These are phyloP conservation scores for Dactylellina parvicollis DNA, from an alignment of 2,329 filamentous ascomycete species.

Conservation along the genomic window DNA sequence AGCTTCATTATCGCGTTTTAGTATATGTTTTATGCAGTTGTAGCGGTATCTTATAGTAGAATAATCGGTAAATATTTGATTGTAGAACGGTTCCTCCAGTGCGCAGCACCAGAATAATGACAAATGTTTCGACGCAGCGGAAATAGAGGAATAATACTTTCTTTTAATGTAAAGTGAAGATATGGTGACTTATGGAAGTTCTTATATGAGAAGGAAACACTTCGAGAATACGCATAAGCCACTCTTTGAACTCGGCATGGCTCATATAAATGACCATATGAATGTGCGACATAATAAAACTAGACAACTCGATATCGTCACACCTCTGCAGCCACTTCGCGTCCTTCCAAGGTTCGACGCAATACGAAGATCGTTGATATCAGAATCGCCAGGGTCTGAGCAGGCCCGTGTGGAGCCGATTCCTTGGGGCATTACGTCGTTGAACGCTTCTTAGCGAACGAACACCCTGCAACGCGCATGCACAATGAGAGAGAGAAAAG, in stretches of 20 bases:
- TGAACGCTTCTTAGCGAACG: constrained; percentile 7
- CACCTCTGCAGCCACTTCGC: constrained; percentile 1
- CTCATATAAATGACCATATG: no score
- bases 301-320: constrained; percentile 37
- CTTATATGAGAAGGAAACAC: background rate
- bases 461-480: constrained; percentile 2
- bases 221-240: background rate
- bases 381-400: constrained; percentile 9
- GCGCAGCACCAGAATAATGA: background rate
- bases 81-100: background rate
- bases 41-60: background rate
- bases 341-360: constrained; percentile 22
- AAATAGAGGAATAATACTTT: background rate
- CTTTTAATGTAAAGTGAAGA: background rate
- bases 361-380: constrained; percentile 36
- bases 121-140: background rate
- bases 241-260: background rate
- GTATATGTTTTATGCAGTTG: background rate
- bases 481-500: constrained; percentile 27
- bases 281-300: no score
- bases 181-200: background rate
- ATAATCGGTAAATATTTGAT: background rate
- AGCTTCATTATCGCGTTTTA: background rate
- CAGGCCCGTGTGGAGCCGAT: constrained; percentile 14
- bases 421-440: constrained; percentile 47